Base-by-base conservation (phyloP, 106 monocot species). In the Dactylorhiza incarnata region DNA sequence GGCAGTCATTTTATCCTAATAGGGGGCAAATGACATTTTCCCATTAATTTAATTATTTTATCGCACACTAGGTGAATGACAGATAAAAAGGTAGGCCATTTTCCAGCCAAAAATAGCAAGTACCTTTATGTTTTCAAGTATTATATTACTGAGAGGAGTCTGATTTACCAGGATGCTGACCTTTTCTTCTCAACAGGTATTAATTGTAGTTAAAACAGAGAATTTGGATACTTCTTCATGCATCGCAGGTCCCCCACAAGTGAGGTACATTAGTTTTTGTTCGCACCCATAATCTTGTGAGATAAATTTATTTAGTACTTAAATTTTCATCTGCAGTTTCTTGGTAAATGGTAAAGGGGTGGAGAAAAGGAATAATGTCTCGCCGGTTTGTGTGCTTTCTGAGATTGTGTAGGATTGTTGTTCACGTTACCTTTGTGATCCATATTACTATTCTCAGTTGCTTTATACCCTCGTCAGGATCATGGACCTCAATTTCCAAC, bases 401-500 rank as follows among this genome's bases (percentile, higher is more conserved):
- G 74, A 17, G 14, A 66, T 66, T 59, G 7, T 66, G 49, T 23
- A 74, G 37, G 46, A 54, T 47, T 63, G 0, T 0, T 68, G 20
- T 65, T 9, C 44, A 66, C 45, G 8, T 50, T 66, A 46, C 44
- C 29, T 2, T 75, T 26, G 26, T 22, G 23, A 45, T 54, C 55
- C 48, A 6, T 56, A 45, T 59, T 37, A 48, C 62, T 49, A 71
- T 14, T 73, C 49, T 72, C 25, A 49, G n/a, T 22, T 72, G 45
- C 45, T 70, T 76, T 45, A 56, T 79, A 48, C 61, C 48, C 67
- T 73, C 66, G 52, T 56, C 81, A 97, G 99, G 91, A 91, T 22
- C 72, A 22, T 67, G 99, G 91, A 45, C 94, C 99, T 82, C 99
- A 94, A 76, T 81, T 88, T 65, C 99, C 94, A 55, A 88, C 94